Base-by-base conservation (phyloP, 73 alveolate genomes). In the Symbiodinium pilosum region DNA sequence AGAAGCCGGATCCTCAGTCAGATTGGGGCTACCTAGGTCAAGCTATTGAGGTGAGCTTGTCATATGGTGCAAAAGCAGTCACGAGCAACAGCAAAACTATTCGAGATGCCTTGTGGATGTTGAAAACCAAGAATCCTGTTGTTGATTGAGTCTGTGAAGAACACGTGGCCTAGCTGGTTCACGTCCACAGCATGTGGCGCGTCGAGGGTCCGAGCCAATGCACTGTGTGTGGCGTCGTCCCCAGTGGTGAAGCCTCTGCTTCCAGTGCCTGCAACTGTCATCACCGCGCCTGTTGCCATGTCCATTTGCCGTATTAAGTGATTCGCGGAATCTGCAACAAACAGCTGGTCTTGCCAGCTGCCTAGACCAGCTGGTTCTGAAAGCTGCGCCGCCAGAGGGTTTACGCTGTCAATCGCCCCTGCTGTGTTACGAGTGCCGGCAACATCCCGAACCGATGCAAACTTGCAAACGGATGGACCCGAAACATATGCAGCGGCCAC, bases 211-310 rank as follows among this genome's bases (percentile, higher is more conserved):
- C 81, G 81, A 24, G 81, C 24, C 81, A 64, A 28, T 28, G 81
- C 81, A 9, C 20, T n/a, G 34, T 1, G 39, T 64, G 81, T 38
- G 9, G 81, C 32, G 81, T 64, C 81, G 38, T 64, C 81, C 30
- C 81, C 81, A 64, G 81, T 64, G 34, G 81, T 64, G 81, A 64
- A 64, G 81, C 81, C 81, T 64, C 81, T 64, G 81, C 38, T 64
- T 18, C 81, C 81, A 14, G 81, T 64, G 81, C 81, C 81, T 64
- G 81, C 81, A 14, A 64, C 81, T n/a, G 81, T 64, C 5, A 38
- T 64, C 81, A 64, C 81, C 30, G 81, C 81, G 39, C 81, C 81
- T 9, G 81, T 64, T 32, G 81, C 81, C 81, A 64, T 64, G 81
- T 64, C 81, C 81, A 64, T 24, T 38, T 64, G 81, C 38, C 81